phyloP scores from a whole-genome alignment of 106 monocot species.

The Dactylorhiza incarnata region DNA sequence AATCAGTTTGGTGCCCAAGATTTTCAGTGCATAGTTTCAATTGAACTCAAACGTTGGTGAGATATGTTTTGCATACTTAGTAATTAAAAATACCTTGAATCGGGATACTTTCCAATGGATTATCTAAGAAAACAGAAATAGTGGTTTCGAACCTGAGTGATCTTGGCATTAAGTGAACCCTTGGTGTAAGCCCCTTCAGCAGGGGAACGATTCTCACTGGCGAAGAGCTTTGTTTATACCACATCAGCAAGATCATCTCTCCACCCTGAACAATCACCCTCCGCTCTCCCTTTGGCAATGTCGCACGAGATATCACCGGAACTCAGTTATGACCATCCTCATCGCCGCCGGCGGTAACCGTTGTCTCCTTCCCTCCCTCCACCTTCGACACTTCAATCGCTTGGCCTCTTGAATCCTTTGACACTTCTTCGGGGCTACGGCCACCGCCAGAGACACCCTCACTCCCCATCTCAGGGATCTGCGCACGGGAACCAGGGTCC shows the following conservation, averaged over 20 bases:
- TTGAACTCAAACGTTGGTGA: no score
- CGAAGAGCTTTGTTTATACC: constrained; percentile 91
- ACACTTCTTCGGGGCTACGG: no score
- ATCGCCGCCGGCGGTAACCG: not conserved
- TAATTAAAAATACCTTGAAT: no score
- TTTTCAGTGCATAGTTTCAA: no score
- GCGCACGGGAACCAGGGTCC: no score
- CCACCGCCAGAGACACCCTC: no score
- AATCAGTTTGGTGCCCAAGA: no score
- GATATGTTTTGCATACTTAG: no score
- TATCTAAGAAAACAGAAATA: no score
- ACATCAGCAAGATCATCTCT: constrained; percentile 76
- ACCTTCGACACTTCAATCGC: constrained; percentile 65
- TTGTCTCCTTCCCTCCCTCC: constrained; percentile 22
- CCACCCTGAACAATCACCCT: constrained; percentile 82
- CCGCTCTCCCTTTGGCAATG: constrained; percentile 84
- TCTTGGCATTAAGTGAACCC: constrained; percentile 87
- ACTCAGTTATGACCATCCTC: constrained; percentile 66
- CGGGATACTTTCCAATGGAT: no score
- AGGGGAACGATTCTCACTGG: constrained; percentile 87
- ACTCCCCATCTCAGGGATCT: no score
- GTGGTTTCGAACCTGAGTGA: constrained; percentile 62
- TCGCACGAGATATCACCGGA: constrained; percentile 73
- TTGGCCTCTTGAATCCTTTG: constrained; percentile 13
- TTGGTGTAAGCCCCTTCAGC: constrained; percentile 95